A percentile compares a stretch with the other conserved stretches of the same genome.
Conservation (phyloP, 768 basidiomycete species). For the Collybia nuda region DNA sequence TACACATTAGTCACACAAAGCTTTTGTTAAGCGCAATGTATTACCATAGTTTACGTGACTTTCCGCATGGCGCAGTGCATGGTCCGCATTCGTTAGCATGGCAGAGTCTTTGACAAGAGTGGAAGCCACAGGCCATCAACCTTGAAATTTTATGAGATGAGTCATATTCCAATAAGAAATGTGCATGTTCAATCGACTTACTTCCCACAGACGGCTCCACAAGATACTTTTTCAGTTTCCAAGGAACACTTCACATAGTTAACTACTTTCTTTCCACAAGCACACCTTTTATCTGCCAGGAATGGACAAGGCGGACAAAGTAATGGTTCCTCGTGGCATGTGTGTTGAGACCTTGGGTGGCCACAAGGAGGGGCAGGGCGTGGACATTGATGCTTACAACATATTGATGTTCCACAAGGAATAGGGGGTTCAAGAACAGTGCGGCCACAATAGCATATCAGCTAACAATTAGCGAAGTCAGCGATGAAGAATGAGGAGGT, state of each 20-base stretch:
- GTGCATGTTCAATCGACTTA: conserved; percentile 28
- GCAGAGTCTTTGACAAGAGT: conserved; percentile 81
- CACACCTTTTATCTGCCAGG: conserved; percentile 77
- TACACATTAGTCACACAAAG: not conserved
- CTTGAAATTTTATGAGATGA: conserved; percentile 25
- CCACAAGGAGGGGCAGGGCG: conserved; percentile 73
- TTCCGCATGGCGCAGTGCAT: conserved; percentile 80
- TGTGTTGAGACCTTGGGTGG: conserved; percentile 74
- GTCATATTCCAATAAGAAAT: too few species aligned
- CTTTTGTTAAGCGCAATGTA: conserved; percentile 14
- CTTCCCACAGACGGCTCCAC: conserved; percentile 82
- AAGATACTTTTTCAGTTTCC: conserved; percentile 73
- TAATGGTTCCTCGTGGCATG: conserved; percentile 73
- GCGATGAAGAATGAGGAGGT: not conserved
- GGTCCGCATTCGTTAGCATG: conserved; percentile 81
- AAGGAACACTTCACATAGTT: conserved; percentile 83
- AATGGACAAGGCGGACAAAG: conserved; percentile 88
- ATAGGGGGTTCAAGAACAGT: conserved; percentile 89
- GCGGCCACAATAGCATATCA: conserved; percentile 82
- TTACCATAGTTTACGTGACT: conserved; percentile 81
- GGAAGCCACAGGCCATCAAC: conserved; percentile 82
- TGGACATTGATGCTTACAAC: conserved; percentile 80
- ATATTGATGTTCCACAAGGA: conserved; percentile 78
- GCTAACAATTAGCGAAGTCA: conserved; percentile 30
- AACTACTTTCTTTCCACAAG: conserved; percentile 84